Conservation (phyloP, 495 filamentous ascomycete genomes). For the Symbiotaphrina buchneri region DNA sequence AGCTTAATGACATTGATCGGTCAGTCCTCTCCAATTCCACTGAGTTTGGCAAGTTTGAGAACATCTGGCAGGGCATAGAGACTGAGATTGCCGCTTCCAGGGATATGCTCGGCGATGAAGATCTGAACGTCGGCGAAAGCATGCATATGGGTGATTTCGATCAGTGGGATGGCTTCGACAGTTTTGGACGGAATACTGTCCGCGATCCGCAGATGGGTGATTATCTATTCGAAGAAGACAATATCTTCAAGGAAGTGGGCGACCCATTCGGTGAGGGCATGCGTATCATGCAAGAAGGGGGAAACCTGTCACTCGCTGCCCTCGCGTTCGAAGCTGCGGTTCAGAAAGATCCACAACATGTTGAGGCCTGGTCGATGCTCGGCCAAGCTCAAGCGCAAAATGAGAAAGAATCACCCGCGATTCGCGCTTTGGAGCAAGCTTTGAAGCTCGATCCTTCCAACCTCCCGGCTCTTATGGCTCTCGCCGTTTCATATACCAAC, state of each 20-base stretch:
- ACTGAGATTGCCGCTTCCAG: constrained; percentile 55
- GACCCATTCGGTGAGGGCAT: constrained; percentile 84
- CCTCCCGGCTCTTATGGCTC: constrained; percentile 73
- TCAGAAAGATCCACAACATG: constrained; percentile 66
- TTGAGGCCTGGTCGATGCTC: constrained; percentile 81
- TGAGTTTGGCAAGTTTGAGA: constrained; percentile 66
- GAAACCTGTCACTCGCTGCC: constrained; percentile 82
- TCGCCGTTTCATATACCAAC: constrained; percentile 97
- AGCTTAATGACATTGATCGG: constrained; percentile 80
- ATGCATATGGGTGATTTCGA: constrained; percentile 44
- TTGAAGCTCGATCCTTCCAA: constrained; percentile 72
- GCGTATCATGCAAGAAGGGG: constrained; percentile 73
- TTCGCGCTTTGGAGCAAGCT: constrained; percentile 86
- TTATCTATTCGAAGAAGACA: constrained; percentile 89
- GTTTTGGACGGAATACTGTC: constrained; percentile 16
- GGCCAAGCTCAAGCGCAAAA: constrained; percentile 90
- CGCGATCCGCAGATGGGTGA: constrained; percentile 42
- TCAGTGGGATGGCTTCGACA: constrained; percentile 52
- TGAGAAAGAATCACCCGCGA: constrained; percentile 94
- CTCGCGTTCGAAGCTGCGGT: constrained; percentile 95
- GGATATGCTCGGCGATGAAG: constrained; percentile 41
- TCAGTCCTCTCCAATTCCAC: constrained; percentile 30
- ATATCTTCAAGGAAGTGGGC: constrained; percentile 50
- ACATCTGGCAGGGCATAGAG: constrained; percentile 69
- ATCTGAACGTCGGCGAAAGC: constrained; percentile 26